phyloP scores from a whole-genome alignment of 805 yeast species.

The Sugiyamaella marilandica region DNA sequence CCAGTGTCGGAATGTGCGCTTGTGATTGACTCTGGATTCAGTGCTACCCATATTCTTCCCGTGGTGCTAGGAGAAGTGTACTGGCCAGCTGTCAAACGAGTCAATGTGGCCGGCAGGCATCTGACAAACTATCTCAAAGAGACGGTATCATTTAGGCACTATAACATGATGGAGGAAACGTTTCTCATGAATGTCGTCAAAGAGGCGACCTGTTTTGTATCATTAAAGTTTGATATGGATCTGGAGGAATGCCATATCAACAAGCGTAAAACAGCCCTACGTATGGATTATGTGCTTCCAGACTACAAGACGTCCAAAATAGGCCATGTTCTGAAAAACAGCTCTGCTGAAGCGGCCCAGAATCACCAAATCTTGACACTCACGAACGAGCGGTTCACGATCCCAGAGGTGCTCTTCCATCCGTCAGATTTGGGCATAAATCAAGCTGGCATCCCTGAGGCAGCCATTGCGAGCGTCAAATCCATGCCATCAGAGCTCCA shows the following conservation, averaged over 20 bases:
- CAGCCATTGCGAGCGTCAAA: slow-evolving; percentile 62
- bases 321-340: slow-evolving; percentile 50
- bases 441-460: slow-evolving; percentile 71
- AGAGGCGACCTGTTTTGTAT: slow-evolving; percentile 69
- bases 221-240: slow-evolving; percentile 50
- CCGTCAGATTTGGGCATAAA: slow-evolving; percentile 77
- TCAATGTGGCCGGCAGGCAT: slow-evolving; percentile 84
- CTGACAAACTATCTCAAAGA: slow-evolving; percentile 81
- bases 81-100: slow-evolving; percentile 69
- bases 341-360: slow-evolving; percentile 36
- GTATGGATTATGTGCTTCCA: slow-evolving; percentile 76
- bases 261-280: slow-evolving; percentile 30
- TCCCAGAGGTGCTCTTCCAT: slow-evolving; percentile 82
- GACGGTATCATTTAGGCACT: slow-evolving; percentile 81
- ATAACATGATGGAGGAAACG: slow-evolving; percentile 90
- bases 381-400: slow-evolving; percentile 78
- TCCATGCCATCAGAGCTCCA: slow-evolving; percentile 63
- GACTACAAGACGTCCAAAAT: slow-evolving; percentile 75
- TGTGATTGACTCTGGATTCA: slow-evolving; percentile 84
- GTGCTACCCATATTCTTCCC: slow-evolving; percentile 83
- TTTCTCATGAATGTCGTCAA: slow-evolving; percentile 78
- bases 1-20: slow-evolving; percentile 55
- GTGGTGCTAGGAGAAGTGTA: slow-evolving; percentile 71
- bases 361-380: slow-evolving; percentile 58
- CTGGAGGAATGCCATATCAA: slow-evolving; percentile 34